These are phyloP conservation scores for Dactylellina sp. DNA, from an alignment of 2,329 filamentous ascomycete genomes.

Conservation along the genomic window DNA sequence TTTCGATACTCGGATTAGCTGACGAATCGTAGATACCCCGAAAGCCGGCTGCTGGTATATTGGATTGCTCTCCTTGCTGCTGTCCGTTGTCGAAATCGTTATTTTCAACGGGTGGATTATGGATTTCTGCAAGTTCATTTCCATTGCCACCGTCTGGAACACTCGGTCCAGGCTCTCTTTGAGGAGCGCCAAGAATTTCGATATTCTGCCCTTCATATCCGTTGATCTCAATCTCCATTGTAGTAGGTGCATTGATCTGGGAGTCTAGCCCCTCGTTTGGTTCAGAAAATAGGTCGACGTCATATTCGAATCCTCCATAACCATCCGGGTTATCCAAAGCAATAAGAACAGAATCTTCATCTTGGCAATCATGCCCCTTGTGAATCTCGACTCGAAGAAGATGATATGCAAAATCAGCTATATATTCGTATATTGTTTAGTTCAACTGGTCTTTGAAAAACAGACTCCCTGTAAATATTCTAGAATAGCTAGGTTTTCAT, in stretches of 20 bases:
- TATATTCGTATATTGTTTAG: not conserved
- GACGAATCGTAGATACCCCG: no score
- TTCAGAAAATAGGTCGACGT: not conserved
- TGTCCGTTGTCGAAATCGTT: not conserved
- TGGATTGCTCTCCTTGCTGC: no score
- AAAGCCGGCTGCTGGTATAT: no score
- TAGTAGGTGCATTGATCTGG: not conserved
- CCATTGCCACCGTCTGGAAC: no score
- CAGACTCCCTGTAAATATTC: no score
- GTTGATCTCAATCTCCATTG: conserved; percentile 6
- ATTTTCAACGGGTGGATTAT: not conserved
- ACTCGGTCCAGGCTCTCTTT: no score
- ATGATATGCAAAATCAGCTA: conserved; percentile 16
- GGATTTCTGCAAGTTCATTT: no score
- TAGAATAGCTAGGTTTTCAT: no score
- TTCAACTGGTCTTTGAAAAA: not conserved
- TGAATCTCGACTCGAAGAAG: conserved; percentile 44
- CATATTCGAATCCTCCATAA: not conserved
- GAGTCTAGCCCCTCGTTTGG: no score
- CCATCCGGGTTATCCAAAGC: conserved; percentile 23
- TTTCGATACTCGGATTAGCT: no score
- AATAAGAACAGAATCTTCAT: conserved; percentile 28
- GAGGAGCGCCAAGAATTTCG: not conserved
- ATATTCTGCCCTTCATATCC: not conserved
- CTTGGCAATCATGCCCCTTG: conserved; percentile 25